Evolutionary conservation across 768 basidiomycete genomes (phyloP), one percentile per base, ranked within the genome.

Genomic region (Chalciporus sphaerocephalus): DNA sequence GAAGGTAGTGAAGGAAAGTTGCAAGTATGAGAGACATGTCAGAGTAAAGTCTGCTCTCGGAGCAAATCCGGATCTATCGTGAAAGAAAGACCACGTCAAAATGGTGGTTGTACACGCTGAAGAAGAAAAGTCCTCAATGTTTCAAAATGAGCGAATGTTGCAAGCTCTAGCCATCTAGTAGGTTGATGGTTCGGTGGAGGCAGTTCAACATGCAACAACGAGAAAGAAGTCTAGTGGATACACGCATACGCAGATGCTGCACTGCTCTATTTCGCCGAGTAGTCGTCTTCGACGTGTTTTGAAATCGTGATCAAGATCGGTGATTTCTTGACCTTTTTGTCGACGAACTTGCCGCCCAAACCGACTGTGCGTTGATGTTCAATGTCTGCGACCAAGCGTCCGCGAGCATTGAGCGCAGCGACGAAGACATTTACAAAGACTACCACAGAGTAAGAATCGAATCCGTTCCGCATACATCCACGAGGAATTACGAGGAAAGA

Each of bases 391-490:
- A 32, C 32, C 6, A 60, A 32, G 11, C 21, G 15, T 5, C 41
- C 48, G 5, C 49, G 41, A 13, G 24, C 36, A 20, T 57, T 54
- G 32, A 59, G 48, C 58, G 42, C 54, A 20, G 34, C 44, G 15
- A 59, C 51, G 18, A 56, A 3, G 20, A 38, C 3, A 20, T 59
- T 59, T n/a, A 44, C 51, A 6, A 54, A 60, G 28, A 60, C 57
- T 59, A 20, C 3, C 9, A 35, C 18, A 12, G 16, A 10, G n/a
- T 17, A 25, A 18, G n/a, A 16, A 17, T 25, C 21, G 20, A 17
- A 28, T 22, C 27, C 4, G 4, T 16, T 56, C 11, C 42, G 16
- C 13, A 7, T 15, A 8, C 1, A 10, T 5, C 4, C 6, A 9
- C 23, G 6, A 18, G 9, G 2, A 7, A 2, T 18, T n/a, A n/a